Base-by-base conservation (phyloP, 176 grass and related monocot genomes). In the Aechmea fasciata region DNA sequence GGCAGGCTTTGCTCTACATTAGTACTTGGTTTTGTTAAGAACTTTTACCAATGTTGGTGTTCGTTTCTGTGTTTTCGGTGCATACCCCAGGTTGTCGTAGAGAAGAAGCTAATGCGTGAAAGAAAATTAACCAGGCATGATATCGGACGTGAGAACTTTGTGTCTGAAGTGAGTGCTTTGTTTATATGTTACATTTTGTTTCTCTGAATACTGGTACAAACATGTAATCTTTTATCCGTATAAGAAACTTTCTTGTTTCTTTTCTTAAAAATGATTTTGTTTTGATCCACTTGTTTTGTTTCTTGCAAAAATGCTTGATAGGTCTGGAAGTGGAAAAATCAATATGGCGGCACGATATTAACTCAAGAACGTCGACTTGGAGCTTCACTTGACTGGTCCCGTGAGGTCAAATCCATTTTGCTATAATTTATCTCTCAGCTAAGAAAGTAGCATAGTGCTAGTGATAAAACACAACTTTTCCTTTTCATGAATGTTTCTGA, bases 81-180 rank as follows among this genome's bases (percentile, higher is more conserved):
- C 52, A 12, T 54, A 73, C 64, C 24, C 28, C 73, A 88, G 88
- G 92, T 96, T 75, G 92, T 96, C 9, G 88, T 96, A 25, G 88
- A 96, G 75, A 96, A 96, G 85, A 96, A 88, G 57, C 76, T 96
- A 41, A 96, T 96, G 92, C 83, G 83, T 66, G 92, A 96, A 86
- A 91, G 64, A 62, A 82, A 88, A 33, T 72, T 96, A 75, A 89
- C 85, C 0, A 89, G 92, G 75, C 92, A 96, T 82, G 92, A 96
- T 61, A 59, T 91, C 20, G 88, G 92, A 14, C 85, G 92, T 72
- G 88, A 88, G 17, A 57, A 73, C 19, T 91, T 96, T 72, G 33
- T 91, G 61, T 77, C 78, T 51, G 88, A 91, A 88, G 92, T 96
- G 80, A 85, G 78, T 61, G 10, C 10, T 47, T 62, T 22, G 23